phyloP scores from a whole-genome alignment of 805 yeast species.

The Saccharomycopsis malanga region DNA sequence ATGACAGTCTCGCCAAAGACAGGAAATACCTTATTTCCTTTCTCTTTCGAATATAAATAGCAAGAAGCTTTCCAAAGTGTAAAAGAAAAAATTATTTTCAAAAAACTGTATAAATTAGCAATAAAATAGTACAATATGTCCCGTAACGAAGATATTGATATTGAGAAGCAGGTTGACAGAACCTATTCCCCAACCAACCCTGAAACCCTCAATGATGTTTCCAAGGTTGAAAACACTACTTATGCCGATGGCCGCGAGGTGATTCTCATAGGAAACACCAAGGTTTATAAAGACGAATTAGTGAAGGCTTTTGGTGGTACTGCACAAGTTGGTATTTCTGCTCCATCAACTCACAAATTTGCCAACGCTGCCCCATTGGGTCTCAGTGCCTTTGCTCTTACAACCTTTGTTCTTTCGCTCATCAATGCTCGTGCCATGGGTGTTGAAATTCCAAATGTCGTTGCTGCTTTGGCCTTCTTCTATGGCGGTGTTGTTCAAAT shows the following conservation, averaged over 20 bases:
- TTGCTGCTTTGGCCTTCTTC: conserved; percentile 51
- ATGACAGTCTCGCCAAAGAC: no score
- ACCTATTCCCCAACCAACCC: background rate
- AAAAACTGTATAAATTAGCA: no score
- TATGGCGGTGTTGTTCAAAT: conserved; percentile 59
- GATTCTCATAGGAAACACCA: conserved; percentile 64
- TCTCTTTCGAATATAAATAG: no score
- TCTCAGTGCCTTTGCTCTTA: conserved; percentile 51
- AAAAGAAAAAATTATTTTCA: no score
- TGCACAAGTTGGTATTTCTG: conserved; percentile 58
- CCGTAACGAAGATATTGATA: background rate
- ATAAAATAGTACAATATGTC: no score
- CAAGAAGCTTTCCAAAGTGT: no score
- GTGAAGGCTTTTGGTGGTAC: conserved; percentile 76
- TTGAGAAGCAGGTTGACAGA: background rate
- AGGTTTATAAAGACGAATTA: conserved; percentile 55
- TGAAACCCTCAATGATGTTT: background rate
- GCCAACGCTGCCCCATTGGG: conserved; percentile 67
- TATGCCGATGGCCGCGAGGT: conserved; percentile 34
- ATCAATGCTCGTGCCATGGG: conserved; percentile 50
- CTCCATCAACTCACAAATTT: conserved; percentile 51
- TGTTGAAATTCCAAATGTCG: conserved; percentile 43
- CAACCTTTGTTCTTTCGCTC: conserved; percentile 55
- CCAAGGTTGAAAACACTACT: background rate
- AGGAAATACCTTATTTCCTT: no score